Base-by-base conservation (phyloP, 2,329 filamentous ascomycete species). In the Onygenales sp. region DNA sequence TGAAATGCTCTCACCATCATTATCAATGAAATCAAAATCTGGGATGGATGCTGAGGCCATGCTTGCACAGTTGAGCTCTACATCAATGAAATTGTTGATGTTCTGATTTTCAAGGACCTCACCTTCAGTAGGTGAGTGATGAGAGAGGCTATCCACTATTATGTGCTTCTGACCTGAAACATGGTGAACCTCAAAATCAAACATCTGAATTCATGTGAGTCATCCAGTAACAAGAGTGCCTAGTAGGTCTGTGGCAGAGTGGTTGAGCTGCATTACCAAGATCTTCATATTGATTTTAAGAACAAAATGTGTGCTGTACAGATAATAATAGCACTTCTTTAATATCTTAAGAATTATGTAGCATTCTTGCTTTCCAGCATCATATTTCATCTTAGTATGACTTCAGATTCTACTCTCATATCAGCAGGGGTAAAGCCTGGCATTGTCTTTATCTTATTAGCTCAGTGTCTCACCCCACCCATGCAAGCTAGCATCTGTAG, bases 71-170 rank as follows among this genome's bases (percentile, higher is more conserved):
- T 27, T 27, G 4, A 27, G 21, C 4, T 27, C 21, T 3, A 4
- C 21, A 2, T 27, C 2, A 3, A 27, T 41, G 11, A 41, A 41
- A 41, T 41, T 2, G 2, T 41, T 14, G 3, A 41, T 41, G 5
- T 41, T 14, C 14, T 41, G 38, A 14, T 41, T 2, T 14, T 41
- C 2, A 5, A 3, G 3, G 3, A 41, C 14, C 14, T 41, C 5
- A 5, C 14, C 14, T 11, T 11, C 11, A 14, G 38, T 5, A 41
- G 2, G 2, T 1, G 2, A 14, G 2, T 2, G 1, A 1, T 4
- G 2, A 41, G 38, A 41, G 5, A 41, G 38, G 10, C 38, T 5
- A 4, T 41, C 2, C 2, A 5, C 38, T 3, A 2, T 2, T 3
- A 1, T 41, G 5, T 41, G 14, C 5, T 41, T 41, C 2, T 2